These are phyloP conservation scores for Backusella liffmaniae DNA, from an alignment of 192 early-diverging fungal genomes.

Conservation along the genomic window DNA sequence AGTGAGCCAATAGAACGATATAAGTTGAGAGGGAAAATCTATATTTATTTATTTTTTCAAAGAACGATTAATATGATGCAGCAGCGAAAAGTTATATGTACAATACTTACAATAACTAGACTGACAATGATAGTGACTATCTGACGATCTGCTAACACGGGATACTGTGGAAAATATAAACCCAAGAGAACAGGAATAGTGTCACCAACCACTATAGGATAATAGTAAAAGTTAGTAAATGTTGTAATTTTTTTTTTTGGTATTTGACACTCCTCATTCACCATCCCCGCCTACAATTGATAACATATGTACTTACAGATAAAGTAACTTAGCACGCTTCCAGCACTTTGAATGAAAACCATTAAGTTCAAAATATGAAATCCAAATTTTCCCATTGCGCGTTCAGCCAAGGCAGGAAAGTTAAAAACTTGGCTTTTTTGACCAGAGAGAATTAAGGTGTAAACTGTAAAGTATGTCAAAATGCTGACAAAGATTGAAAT, in stretches of 20 bases:
- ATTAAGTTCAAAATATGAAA: constrained; percentile 52
- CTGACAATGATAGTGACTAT: constrained; percentile 40
- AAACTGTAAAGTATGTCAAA: constrained; percentile 49
- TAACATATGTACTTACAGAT: constrained; percentile 32
- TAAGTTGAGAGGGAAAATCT: constrained; percentile 63
- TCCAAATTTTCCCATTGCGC: constrained; percentile 51
- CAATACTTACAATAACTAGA: constrained; percentile 38
- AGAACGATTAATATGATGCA: neutral
- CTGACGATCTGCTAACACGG: constrained; percentile 28
- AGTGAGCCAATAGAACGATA: constrained; percentile 61
- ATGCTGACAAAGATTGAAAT: constrained; percentile 45
- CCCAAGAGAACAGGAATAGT: constrained; percentile 45
- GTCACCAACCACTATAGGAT: constrained; percentile 42
- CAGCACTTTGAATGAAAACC: constrained; percentile 57
- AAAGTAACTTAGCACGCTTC: constrained; percentile 64
- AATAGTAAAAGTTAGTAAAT: neutral
- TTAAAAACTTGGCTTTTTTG: constrained; percentile 49
- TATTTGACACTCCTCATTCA: neutral
- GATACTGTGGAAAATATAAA: constrained; percentile 30
- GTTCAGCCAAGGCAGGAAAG: constrained; percentile 50
- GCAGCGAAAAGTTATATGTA: neutral
- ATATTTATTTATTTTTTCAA: neutral
- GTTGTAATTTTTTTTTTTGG: neutral
- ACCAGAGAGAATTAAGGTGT: constrained; percentile 54
- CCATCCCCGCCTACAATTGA: neutral